Percentiles rank a stretch among this genome's conserved stretches.
Conservation (phyloP, 192 early-diverging fungal species). For the Cladochytrium replicatum region DNA sequence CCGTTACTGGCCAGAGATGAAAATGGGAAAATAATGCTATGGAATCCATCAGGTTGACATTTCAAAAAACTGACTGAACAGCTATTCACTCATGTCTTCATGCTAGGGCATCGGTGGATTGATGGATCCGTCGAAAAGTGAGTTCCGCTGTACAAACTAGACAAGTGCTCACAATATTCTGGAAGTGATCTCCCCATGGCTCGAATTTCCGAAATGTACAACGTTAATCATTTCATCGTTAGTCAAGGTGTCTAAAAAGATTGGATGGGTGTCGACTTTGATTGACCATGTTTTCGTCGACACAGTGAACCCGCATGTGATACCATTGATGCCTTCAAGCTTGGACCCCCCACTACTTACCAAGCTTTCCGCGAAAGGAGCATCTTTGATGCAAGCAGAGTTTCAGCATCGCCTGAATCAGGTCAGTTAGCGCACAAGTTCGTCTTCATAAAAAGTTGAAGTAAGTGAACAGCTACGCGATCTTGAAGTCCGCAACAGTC, state of each 20-base stretch:
- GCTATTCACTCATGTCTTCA: neutral
- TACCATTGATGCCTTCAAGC: constrained; percentile 57
- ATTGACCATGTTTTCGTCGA: too few species aligned
- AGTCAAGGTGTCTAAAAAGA: constrained; percentile 44
- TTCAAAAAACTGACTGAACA: constrained; percentile 3
- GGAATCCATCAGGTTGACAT: constrained; percentile 58
- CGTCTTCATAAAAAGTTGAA: neutral
- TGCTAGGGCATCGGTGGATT: constrained; percentile 67
- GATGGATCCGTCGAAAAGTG: constrained; percentile 77
- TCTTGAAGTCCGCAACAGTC: constrained; percentile 43
- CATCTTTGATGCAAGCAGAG: constrained; percentile 52
- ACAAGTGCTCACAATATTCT: too few species aligned
- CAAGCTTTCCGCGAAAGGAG: constrained; percentile 33
- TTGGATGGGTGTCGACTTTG: too few species aligned
- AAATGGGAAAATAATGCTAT: constrained; percentile 55
- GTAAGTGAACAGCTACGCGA: constrained; percentile 32
- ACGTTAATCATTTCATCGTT: constrained; percentile 78
- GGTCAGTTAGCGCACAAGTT: constrained; percentile 32
- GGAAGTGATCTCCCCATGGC: constrained; percentile 72
- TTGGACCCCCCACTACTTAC: constrained; percentile 35
- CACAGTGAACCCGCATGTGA: constrained; percentile 66
- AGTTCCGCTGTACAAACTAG: too few species aligned
- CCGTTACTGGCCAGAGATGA: constrained; percentile 61
- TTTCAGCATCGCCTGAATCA: constrained; percentile 60
- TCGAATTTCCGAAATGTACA: constrained; percentile 66